Base-by-base conservation (phyloP, 106 monocot species). In the Acorus calamus region DNA sequence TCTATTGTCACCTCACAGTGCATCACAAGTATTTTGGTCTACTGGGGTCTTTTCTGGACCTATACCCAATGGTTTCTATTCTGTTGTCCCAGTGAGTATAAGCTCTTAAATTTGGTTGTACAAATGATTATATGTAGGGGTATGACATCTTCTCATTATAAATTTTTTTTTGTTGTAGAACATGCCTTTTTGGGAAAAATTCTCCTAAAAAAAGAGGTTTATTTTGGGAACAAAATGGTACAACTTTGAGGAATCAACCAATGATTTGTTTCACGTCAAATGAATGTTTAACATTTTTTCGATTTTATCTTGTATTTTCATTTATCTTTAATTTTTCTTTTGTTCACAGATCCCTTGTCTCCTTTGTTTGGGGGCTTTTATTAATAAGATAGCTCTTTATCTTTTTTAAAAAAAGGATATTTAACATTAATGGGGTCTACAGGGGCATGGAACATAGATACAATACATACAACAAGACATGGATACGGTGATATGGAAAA, bases 11-110 rank as follows among this genome's bases (percentile, higher is more conserved):
- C 65, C 81, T 50, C 69, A 62, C 44, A 51, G 65, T 73, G 83
- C 89, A 56, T 89, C 94, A 9, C 86, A 94, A 61, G 64, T 76
- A 62, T 75, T 94, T 50, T 94, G 94, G 94, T 82, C 77, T 7
- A 89, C 89, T 68, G 94, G 94, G 74, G 69, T 71, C 59, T 78
- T 82, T 12, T 73, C 76, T 48, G 73, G 70, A 44, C 73, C 75
- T 64, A 94, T 94, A 78, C 94, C 94, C 4, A 94, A 89, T 82
- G 94, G 94, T 4, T 94, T 94, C 73, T 94, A 94, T 76, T 82
- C 84, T 47, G 56, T 86, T 50, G 82, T 87, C 46, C 94, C 94
- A 45, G 94, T 94, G 47, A 89, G 94, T 74, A 64, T 28, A 43
- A 41, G 5, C 8, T 50, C 65, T 44, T 28, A 7, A 4, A 46